These are phyloP conservation scores for Apiospora arundinis DNA, from an alignment of 2,329 filamentous ascomycete species.

Conservation along the genomic window DNA sequence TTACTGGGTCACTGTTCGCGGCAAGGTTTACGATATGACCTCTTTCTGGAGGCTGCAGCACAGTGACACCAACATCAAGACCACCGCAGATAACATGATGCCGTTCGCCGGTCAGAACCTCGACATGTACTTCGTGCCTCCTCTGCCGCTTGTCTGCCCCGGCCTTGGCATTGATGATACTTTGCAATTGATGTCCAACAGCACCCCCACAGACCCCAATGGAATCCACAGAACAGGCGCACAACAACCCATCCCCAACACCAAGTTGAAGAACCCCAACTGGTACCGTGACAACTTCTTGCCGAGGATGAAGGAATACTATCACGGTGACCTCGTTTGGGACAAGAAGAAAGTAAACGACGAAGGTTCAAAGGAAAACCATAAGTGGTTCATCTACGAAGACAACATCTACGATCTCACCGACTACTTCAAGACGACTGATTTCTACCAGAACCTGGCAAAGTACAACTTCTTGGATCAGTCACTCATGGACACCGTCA, in stretches of 20 bases:
- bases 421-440: constrained; percentile 83
- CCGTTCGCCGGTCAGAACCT: constrained; percentile 80
- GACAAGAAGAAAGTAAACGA: constrained; percentile 62
- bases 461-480: constrained; percentile 76
- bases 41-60: constrained; percentile 88
- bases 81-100: constrained; percentile 70
- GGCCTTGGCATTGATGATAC: constrained; percentile 69
- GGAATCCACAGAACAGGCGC: constrained; percentile 76
- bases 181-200: constrained; percentile 65
- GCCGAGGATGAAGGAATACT: constrained; percentile 82
- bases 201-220: constrained; percentile 58
- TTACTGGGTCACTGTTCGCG: constrained; percentile 87
- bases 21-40: constrained; percentile 88
- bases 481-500: constrained; percentile 71
- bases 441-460: constrained; percentile 58
- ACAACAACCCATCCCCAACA: constrained; percentile 59
- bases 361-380: constrained; percentile 70
- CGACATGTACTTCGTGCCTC: constrained; percentile 84
- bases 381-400: constrained; percentile 82
- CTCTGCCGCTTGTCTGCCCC: constrained; percentile 75
- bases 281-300: constrained; percentile 83
- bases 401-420: constrained; percentile 86
- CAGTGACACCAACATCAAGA: constrained; percentile 72
- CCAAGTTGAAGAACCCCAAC: constrained; percentile 63
- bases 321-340: constrained; percentile 86